Percentiles rank a stretch among this genome's conserved stretches.
Conservation (phyloP, 805 yeast genomes). For the Cyberlindnera mississippiensis region DNA sequence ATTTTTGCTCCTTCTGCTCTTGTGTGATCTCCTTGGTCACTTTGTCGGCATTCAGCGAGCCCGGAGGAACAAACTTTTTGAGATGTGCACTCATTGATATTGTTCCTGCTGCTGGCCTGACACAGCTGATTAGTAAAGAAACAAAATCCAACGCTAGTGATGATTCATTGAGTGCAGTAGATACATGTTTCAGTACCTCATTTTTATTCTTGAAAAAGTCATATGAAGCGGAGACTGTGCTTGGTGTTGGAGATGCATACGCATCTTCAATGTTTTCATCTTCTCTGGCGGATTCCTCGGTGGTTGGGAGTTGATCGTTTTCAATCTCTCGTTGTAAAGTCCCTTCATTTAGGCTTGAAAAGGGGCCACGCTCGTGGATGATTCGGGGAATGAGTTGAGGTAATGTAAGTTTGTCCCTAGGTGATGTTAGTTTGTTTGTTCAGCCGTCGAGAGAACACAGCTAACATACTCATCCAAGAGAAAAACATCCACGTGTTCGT, state of each 20-base stretch:
- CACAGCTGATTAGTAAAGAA: slow-evolving; percentile 73
- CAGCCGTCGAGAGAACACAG: neutral
- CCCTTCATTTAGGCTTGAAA: slow-evolving; percentile 53
- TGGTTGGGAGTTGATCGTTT: slow-evolving; percentile 12
- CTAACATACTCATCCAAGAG: slow-evolving; percentile 23
- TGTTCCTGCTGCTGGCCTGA: slow-evolving; percentile 81
- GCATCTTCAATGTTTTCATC: slow-evolving; percentile 15
- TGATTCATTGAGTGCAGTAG: slow-evolving; percentile 80
- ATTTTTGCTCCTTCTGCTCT: slow-evolving; percentile 22
- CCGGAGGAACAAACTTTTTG: slow-evolving; percentile 68
- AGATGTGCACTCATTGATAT: slow-evolving; percentile 86
- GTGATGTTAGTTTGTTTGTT: neutral
- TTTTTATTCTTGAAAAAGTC: slow-evolving; percentile 46
- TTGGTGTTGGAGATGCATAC: slow-evolving; percentile 14
- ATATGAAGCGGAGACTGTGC: slow-evolving; percentile 34
- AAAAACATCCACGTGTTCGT: slow-evolving; percentile 26
- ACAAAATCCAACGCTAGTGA: slow-evolving; percentile 85
- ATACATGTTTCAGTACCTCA: slow-evolving; percentile 50
- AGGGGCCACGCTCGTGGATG: slow-evolving; percentile 53
- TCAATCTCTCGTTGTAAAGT: slow-evolving; percentile 29
- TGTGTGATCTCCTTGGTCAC: slow-evolving; percentile 22
- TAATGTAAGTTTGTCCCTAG: slow-evolving; percentile 37
- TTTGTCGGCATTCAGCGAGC: slow-evolving; percentile 56
- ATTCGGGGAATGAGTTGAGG: slow-evolving; percentile 57
- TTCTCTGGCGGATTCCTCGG: slow-evolving; percentile 8